A percentile compares a stretch with the other conserved stretches of the same genome.
Evolutionary conservation across 345 rosid genomes (phyloP).

Genomic region (Moringa oleifera): DNA sequence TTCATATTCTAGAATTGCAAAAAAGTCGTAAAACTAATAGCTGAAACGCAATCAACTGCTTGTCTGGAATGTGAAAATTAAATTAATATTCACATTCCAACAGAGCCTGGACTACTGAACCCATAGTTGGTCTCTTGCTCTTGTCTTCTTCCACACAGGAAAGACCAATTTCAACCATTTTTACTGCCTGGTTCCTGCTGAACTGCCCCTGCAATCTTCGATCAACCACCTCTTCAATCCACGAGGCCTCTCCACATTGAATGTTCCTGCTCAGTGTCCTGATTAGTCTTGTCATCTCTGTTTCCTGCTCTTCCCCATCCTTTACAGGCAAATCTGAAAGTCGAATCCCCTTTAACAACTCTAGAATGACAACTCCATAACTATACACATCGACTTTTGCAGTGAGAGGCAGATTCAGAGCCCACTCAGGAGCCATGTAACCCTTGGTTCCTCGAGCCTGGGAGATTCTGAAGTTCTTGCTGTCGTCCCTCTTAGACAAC

Average conservation of each 20-base stretch:
- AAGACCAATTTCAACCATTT: neutral
- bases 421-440: constrained; percentile 46
- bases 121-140: constrained; percentile 5
- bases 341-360: constrained; percentile 35
- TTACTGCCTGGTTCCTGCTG: neutral
- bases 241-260: constrained; percentile 8
- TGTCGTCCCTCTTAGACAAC: constrained; percentile 32
- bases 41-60: too few species aligned
- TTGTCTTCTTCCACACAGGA: neutral
- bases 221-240: constrained; percentile 29
- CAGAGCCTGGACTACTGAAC: constrained; percentile 20
- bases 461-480: constrained; percentile 31
- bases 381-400: constrained; percentile 41
- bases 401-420: constrained; percentile 36
- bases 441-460: constrained; percentile 40
- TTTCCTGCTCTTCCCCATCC: constrained; percentile 27
- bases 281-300: constrained; percentile 26
- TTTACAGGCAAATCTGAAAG: constrained; percentile 19
- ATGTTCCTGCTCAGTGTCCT: constrained; percentile 22
- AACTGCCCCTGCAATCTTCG: neutral
- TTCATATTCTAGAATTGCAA: neutral
- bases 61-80: too few species aligned
- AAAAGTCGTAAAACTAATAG: too few species aligned
- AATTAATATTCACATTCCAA: constrained; percentile 21
- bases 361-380: constrained; percentile 38